Percentiles rank a stretch among this genome's conserved stretches.
These are phyloP conservation scores for Xylaria sp. DNA, from an alignment of 2,329 filamentous ascomycete species.

Conservation along the genomic window DNA sequence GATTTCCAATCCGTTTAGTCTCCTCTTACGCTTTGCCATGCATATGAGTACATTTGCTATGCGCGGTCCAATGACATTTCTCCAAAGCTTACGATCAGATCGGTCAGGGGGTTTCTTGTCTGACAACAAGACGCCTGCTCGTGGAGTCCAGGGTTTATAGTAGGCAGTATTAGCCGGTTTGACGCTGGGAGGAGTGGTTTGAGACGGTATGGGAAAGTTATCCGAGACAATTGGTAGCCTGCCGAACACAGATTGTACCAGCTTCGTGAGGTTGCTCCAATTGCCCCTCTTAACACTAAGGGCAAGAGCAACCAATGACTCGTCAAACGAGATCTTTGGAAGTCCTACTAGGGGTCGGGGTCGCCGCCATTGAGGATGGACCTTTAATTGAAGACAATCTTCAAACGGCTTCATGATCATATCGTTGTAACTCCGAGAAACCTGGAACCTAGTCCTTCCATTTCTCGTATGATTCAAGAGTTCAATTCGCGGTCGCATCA, in stretches of 20 bases:
- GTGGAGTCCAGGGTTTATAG: not conserved
- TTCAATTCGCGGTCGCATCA: not conserved
- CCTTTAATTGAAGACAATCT: not conserved
- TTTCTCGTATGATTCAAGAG: not conserved
- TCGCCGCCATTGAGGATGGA: not conserved
- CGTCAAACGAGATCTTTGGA: not conserved
- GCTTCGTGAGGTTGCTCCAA: not conserved
- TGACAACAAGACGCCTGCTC: not conserved
- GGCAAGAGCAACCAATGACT: not conserved
- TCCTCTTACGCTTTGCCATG: not conserved
- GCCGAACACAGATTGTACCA: not conserved
- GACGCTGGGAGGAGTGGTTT: not conserved
- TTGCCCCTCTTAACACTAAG: constrained; percentile 11
- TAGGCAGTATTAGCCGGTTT: not conserved
- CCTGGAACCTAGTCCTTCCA: not conserved
- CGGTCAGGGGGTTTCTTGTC: not conserved
- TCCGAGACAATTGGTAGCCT: not conserved
- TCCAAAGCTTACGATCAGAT: constrained; percentile 8
- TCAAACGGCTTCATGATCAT: not conserved
- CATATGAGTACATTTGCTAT: constrained; percentile 23
- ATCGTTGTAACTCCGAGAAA: not conserved
- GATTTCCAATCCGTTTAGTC: constrained; percentile 5
- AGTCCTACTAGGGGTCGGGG: not conserved
- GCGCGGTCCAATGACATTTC: constrained; percentile 6
- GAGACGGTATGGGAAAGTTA: constrained; percentile 6